phyloP scores from a whole-genome alignment of 768 basidiomycete species.

The Auricularia sp. region DNA sequence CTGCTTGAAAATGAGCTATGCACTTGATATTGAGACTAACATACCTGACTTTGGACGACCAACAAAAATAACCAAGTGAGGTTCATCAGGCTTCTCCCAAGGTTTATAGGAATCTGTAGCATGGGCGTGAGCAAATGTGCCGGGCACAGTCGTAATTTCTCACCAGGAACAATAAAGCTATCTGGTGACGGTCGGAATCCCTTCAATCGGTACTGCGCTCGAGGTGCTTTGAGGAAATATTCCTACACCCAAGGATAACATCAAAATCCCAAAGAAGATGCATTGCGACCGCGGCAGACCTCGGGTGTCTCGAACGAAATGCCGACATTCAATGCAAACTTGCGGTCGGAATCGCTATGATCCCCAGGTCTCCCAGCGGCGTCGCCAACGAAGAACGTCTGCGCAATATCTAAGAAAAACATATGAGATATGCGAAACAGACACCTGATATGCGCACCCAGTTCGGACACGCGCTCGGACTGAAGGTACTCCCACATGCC shows the following conservation, averaged over 20 bases:
- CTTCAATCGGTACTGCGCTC: slow-evolving; percentile 38
- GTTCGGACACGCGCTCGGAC: slow-evolving; percentile 41
- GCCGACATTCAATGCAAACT: slow-evolving; percentile 71
- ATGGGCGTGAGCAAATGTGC: background rate
- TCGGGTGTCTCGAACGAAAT: slow-evolving; percentile 78
- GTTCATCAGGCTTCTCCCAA: background rate
- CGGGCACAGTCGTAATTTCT: background rate
- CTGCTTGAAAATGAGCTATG: too few species aligned
- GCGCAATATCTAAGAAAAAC: slow-evolving; percentile 39
- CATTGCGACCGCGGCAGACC: slow-evolving; percentile 31
- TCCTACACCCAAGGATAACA: slow-evolving; percentile 39
- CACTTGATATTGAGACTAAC: too few species aligned
- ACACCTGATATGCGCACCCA: slow-evolving; percentile 38
- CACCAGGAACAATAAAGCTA: too few species aligned
- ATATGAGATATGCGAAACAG: background rate
- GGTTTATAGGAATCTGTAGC: background rate
- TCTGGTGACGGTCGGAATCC: slow-evolving; percentile 42
- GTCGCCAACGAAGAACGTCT: slow-evolving; percentile 80
- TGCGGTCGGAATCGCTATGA: slow-evolving; percentile 73
- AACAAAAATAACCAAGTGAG: background rate
- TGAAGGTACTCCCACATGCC: slow-evolving; percentile 76
- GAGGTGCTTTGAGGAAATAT: slow-evolving; percentile 53
- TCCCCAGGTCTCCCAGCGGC: slow-evolving; percentile 75
- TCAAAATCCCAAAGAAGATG: background rate
- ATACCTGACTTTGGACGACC: background rate